Percentiles rank a stretch among this genome's conserved stretches.
phyloP scores from a whole-genome alignment of 768 basidiomycete species.

The Floccularia luteovirens region DNA sequence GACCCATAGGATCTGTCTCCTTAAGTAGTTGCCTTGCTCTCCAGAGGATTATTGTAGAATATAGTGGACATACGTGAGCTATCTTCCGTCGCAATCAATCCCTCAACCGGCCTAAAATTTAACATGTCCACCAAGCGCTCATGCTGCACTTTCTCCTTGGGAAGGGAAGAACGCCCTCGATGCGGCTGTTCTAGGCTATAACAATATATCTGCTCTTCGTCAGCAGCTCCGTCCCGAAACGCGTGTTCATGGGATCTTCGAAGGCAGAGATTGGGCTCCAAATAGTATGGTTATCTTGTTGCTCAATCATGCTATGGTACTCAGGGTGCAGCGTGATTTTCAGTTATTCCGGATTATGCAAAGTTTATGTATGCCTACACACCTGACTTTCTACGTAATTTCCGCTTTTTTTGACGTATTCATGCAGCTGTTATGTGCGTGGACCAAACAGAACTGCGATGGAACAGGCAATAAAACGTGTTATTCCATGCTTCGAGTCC shows the following conservation, averaged over 20 bases:
- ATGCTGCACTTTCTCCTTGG: slow-evolving; percentile 78
- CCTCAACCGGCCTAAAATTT: slow-evolving; percentile 1
- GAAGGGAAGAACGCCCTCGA: slow-evolving; percentile 80
- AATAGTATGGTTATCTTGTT: slow-evolving; percentile 40
- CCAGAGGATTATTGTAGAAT: slow-evolving; percentile 54
- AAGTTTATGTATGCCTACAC: slow-evolving; percentile 48
- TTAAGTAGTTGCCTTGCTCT: slow-evolving; percentile 60
- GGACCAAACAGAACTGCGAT: slow-evolving; percentile 62
- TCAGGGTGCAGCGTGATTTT: neutral
- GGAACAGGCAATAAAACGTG: slow-evolving; percentile 46
- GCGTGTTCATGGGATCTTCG: slow-evolving; percentile 75
- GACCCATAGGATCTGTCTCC: slow-evolving; percentile 61
- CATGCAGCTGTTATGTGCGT: slow-evolving; percentile 59
- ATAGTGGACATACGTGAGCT: slow-evolving; percentile 62
- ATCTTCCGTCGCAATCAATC: neutral
- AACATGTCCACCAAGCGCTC: slow-evolving; percentile 53
- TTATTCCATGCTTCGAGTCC: slow-evolving; percentile 68
- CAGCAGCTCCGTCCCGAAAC: slow-evolving; percentile 77
- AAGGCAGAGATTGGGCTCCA: slow-evolving; percentile 67
- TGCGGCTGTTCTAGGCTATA: slow-evolving; percentile 83
- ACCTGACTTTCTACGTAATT: neutral
- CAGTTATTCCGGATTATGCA: slow-evolving; percentile 81
- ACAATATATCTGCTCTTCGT: slow-evolving; percentile 68
- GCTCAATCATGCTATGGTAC: neutral
- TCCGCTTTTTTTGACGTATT: neutral